Evolutionary conservation across 148 eudicot genomes (phyloP), one percentile per base, ranked within the genome.

Genomic region (Silene uniflora): DNA sequence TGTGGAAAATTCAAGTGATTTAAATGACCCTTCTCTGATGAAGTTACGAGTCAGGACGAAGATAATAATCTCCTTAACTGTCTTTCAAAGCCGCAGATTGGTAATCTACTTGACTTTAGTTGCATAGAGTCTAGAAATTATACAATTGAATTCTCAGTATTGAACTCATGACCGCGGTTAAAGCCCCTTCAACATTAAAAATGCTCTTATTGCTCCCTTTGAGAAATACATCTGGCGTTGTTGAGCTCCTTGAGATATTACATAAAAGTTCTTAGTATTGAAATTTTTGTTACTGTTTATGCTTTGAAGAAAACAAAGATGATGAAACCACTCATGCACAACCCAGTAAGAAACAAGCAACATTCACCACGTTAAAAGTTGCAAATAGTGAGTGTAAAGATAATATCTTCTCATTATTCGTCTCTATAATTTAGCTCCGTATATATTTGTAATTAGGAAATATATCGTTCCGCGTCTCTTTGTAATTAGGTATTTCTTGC

Each of bases 1-100:
- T 60, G 61, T 77, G 46, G 87, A 89, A 29, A 75, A 56, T 80
- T 75, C 82, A 23, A 70, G 77, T 69, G 84, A 88, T 74, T 79
- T 77, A 56, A 71, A 73, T 61, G 89, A 81, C 23, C 62, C 73
- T 16, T 72, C 72, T 46, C 18, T 14, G 58, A 21, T 69, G 72
- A 69, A 69, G 58, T 55, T 23, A 54, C 73, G 44, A 55, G 61
- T 3, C 61, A 52, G 27, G 42, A 54, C 61, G 73, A 21, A 46
- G 72, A 46, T 47, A 69, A 71, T 78, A 80, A 69, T 67, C 64
- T 19, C 70, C 35, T 72, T 76, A 60, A 52, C 13, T 70, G 73
- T 62, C 55, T 77, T 29, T 64, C 80, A 21, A 82, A 47, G 65
- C 69, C 71, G 70, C 81, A 44, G 73, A 62, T 71, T 10, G 85